A percentile compares a stretch with the other conserved stretches of the same genome.
Conservation (phyloP, 2,329 filamentous ascomycete species). For the Helotiales sp. region DNA sequence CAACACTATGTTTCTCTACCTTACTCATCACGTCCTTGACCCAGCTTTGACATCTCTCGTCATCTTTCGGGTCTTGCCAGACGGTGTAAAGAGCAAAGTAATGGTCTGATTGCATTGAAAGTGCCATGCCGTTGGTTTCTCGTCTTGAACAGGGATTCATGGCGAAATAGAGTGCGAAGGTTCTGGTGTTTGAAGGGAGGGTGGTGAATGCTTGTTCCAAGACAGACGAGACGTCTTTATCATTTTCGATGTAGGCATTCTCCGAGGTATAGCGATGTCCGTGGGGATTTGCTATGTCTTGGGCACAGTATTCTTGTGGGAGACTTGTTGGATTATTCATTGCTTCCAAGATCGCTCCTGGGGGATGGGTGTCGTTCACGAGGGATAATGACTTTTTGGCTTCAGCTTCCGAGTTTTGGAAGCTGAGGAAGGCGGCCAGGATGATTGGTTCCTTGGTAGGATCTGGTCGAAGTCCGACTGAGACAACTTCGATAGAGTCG, state of each 20-base stretch:
- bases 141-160: constrained; percentile 50
- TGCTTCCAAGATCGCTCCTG: constrained; percentile 38
- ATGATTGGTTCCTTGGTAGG: constrained; percentile 33
- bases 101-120: constrained; percentile 55
- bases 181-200: constrained; percentile 43
- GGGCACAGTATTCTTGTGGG: constrained; percentile 42
- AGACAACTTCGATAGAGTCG: constrained; percentile 42
- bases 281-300: constrained; percentile 48
- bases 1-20: constrained; percentile 43
- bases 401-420: constrained; percentile 39
- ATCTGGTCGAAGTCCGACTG: constrained; percentile 36
- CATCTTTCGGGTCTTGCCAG: constrained; percentile 48
- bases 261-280: constrained; percentile 50
- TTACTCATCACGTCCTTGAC: constrained; percentile 41
- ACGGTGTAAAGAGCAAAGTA: constrained; percentile 55
- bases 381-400: constrained; percentile 39
- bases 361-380: constrained; percentile 41
- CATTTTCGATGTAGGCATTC: constrained; percentile 50
- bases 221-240: constrained; percentile 44
- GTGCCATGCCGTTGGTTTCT: constrained; percentile 49
- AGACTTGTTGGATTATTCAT: constrained; percentile 44
- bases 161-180: constrained; percentile 49
- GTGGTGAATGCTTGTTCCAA: constrained; percentile 49
- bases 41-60: constrained; percentile 46
- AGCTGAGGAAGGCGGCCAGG: constrained; percentile 42